Base-by-base conservation (phyloP, 2,329 filamentous ascomycete genomes). In the Trichoderma endophyticum region DNA sequence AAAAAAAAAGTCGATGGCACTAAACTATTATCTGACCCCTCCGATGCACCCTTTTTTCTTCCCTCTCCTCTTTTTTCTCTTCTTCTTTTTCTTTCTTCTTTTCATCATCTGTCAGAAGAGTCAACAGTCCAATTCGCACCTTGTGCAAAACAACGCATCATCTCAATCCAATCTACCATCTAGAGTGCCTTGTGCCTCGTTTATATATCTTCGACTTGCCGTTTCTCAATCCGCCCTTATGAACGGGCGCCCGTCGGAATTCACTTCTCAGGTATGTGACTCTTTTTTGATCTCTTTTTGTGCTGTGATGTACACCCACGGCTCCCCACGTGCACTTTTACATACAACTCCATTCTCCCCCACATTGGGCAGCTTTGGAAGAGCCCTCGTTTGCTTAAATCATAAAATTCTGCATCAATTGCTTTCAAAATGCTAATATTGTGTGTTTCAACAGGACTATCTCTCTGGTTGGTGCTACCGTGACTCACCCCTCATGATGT, bases 191-290 rank as follows among this genome's bases (percentile, higher is more conserved):
- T 61, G 71, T 36, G 72, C 73, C 73, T 75, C 74, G 63, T 26
- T 57, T 67, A 11, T 26, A 36, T 24, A 11, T 56, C 57, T 30
- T 66, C 68, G 68, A 51, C 75, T 72, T 77, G 79, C 76, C 75
- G 77, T 76, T 77, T 64, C 70, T 56, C 70, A 83, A 87, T 83
- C 87, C 86, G 91, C 90, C 87, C 91, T 91, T 92, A 94, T 94
- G 92, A 92, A 91, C 91, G 91, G 91, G 87, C 91, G 91, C 88
- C 87, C 89, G 85, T 93, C 92, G 84, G 88, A 91, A 83, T 95
- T 94, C 87, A 95, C 92, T 86, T 95, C 92, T 85, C 92, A 95
- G 90, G 92, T 93, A 91, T 74, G 75, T 70, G 43, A 43, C 72
- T 65, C 66, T 74, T 73, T 69, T 71, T 72, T 63, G 3, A 18